Evolutionary conservation across 23 red algal genomes (phyloP), one percentile per base, ranked within the genome.

Genomic region (Gracilaria gracilis): DNA sequence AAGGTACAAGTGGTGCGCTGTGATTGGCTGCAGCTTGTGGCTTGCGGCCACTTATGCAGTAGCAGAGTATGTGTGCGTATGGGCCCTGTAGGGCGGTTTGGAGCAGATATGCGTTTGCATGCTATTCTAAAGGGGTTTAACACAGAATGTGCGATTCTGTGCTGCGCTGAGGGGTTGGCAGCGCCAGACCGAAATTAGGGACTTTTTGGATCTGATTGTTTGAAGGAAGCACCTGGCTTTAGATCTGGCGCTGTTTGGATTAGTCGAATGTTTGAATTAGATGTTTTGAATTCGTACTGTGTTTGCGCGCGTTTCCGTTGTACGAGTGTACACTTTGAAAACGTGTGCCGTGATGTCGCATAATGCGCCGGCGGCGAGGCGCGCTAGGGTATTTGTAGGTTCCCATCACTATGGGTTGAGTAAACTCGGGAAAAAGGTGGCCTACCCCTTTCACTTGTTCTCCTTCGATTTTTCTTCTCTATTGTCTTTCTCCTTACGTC

Each of bases 381-480:
- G 23, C 65, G 31, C 28, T 38, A 38, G n/a, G n/a, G 65, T 70
- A 70, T 70, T 35, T 70, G 65, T 70, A 35, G 65, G 27, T 70
- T 35, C 5, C 35, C 6, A 70, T 70, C 65, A 25, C 14, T 34
- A 25, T 4, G 3, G 5, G 28, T 70, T 25, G 14, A 70, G 27
- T 70, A 70, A 70, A 70, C 28, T 15, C 17, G 28, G 15, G 12
- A 25, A 70, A 3, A 70, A 70, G 14, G 65, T 16, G 17, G 35
- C 15, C 23, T 36, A 70, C 28, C 65, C 14, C 25, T 25, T 23
- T 25, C 54, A 58, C 19, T n/a, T n/a, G 15, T 58, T 58, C 19
- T 15, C 4, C 42, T 11, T 11, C 4, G 6, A 2, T 23, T n/a
- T 32, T 65, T 65, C 25, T 1, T 32, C 9, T 33, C 27, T 65